Percentiles rank a stretch among this genome's conserved stretches.
phyloP scores from a whole-genome alignment of 192 early-diverging fungal genomes.

The Entomortierella lignicola region DNA sequence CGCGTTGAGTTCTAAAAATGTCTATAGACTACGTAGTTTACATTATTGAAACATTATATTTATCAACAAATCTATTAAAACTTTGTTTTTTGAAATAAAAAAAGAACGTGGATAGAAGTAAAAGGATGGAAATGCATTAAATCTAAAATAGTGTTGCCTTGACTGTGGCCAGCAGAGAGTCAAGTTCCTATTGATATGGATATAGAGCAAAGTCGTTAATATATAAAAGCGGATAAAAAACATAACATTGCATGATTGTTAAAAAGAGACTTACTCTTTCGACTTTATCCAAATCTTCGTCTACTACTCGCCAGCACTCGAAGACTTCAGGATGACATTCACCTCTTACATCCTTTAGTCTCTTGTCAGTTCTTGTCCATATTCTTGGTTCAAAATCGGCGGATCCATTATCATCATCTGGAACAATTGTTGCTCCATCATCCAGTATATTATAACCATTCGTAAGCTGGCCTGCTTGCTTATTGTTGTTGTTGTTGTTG shows the following conservation, averaged over 20 bases:
- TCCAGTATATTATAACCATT: background rate
- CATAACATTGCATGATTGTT: background rate
- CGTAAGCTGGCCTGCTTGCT: background rate
- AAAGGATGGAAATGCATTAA: background rate
- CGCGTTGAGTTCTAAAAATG: conserved; percentile 42
- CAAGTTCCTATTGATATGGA: conserved; percentile 33
- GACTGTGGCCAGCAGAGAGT: conserved; percentile 48
- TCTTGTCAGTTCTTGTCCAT: conserved; percentile 34
- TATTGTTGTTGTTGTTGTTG: conserved; percentile 1
- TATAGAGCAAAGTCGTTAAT: background rate
- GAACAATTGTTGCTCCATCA: background rate
- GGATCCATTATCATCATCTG: background rate
- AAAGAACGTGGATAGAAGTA: background rate
- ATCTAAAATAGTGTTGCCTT: conserved; percentile 45
- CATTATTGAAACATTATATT: too few species aligned
- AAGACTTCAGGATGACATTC: conserved; percentile 53
- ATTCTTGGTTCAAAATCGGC: conserved; percentile 27
- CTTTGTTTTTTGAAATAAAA: background rate
- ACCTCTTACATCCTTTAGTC: conserved; percentile 30
- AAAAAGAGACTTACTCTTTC: conserved; percentile 25
- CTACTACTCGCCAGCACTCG: conserved; percentile 49
- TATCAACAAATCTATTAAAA: too few species aligned
- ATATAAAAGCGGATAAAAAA: background rate
- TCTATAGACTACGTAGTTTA: too few species aligned
- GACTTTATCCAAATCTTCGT: conserved; percentile 52